A percentile compares a stretch with the other conserved stretches of the same genome.
Evolutionary conservation across 352 stramenopile genomes (phyloP).

Genomic region (Ochromonadaceae sp.): DNA sequence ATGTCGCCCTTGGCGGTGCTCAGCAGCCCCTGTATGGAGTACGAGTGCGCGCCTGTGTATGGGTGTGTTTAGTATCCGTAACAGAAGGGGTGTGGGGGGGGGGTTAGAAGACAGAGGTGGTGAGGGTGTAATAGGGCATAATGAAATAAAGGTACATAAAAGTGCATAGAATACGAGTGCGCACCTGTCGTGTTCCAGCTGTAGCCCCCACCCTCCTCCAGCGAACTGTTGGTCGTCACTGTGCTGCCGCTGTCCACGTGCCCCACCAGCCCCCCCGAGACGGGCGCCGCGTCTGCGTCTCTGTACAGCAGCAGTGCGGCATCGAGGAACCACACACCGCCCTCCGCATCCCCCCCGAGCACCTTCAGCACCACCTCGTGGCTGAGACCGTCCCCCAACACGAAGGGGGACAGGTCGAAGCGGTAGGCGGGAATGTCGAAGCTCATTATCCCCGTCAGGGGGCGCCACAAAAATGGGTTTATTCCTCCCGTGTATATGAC

Average conservation of each 20-base stretch:
- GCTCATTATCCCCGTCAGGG: slow-evolving; percentile 46
- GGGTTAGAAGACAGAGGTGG: no score
- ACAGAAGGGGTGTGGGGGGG: no score
- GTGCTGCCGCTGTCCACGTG: no score
- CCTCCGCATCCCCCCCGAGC: slow-evolving; percentile 22
- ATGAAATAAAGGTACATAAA: no score
- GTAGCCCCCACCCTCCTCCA: neutral
- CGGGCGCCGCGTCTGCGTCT: neutral
- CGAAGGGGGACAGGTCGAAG: slow-evolving; percentile 49
- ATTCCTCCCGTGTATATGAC: slow-evolving; percentile 54
- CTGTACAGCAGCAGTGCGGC: slow-evolving; percentile 1
- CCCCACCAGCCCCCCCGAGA: neutral
- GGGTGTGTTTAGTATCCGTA: no score
- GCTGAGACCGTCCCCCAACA: slow-evolving; percentile 39
- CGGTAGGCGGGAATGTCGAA: slow-evolving; percentile 55
- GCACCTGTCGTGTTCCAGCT: neutral
- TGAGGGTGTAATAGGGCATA: no score
- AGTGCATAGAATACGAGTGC: no score
- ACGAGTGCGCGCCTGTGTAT: no score
- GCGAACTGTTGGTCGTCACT: neutral
- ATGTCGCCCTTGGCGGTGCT: no score
- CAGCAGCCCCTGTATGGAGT: no score
- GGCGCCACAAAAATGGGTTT: slow-evolving; percentile 54
- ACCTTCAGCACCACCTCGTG: slow-evolving; percentile 47
- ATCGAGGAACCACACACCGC: slow-evolving; percentile 10